phyloP scores from a whole-genome alignment of 2,329 filamentous ascomycete genomes.

The Aspergillus proliferans region DNA sequence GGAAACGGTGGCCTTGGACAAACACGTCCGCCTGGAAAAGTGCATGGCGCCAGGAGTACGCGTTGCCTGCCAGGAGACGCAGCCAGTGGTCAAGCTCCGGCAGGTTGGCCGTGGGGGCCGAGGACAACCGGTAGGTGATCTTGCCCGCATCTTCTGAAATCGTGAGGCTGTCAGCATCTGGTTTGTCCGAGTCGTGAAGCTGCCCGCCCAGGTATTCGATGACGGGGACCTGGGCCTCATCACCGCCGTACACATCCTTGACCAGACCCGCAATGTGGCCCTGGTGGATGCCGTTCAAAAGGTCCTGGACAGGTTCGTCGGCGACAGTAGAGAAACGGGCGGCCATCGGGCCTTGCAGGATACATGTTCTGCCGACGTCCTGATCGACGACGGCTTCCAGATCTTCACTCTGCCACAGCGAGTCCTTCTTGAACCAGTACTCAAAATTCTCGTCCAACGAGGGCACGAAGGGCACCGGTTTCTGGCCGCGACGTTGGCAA shows the following conservation, averaged over 20 bases:
- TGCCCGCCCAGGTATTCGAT: constrained; percentile 96
- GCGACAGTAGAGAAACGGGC: constrained; percentile 83
- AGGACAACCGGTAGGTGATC: constrained; percentile 76
- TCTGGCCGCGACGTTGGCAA: constrained; percentile 86
- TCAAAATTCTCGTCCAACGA: constrained; percentile 96
- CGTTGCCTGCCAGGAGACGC: constrained; percentile 74
- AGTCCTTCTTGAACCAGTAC: constrained; percentile 99
- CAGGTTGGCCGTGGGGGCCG: constrained; percentile 64
- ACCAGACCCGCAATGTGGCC: constrained; percentile 77
- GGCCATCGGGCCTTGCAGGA: constrained; percentile 89
- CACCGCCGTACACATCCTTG: constrained; percentile 69
- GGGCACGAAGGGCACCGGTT: constrained; percentile 94
- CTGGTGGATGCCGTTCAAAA: constrained; percentile 83
- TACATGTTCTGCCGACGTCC: constrained; percentile 92
- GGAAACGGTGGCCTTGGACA: constrained; percentile 92
- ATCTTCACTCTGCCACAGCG: constrained; percentile 97
- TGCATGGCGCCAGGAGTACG: constrained; percentile 88
- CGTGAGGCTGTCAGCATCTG: constrained; percentile 79
- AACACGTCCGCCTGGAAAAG: constrained; percentile 90
- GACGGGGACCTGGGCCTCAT: constrained; percentile 68
- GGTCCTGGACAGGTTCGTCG: constrained; percentile 92
- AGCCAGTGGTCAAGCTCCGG: constrained; percentile 81
- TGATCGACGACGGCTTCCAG: constrained; percentile 91
- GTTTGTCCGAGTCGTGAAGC: constrained; percentile 61
- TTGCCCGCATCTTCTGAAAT: constrained; percentile 74